phyloP scores from a whole-genome alignment of 306 rosid species.

The Herpetospermum pedunculosum region DNA sequence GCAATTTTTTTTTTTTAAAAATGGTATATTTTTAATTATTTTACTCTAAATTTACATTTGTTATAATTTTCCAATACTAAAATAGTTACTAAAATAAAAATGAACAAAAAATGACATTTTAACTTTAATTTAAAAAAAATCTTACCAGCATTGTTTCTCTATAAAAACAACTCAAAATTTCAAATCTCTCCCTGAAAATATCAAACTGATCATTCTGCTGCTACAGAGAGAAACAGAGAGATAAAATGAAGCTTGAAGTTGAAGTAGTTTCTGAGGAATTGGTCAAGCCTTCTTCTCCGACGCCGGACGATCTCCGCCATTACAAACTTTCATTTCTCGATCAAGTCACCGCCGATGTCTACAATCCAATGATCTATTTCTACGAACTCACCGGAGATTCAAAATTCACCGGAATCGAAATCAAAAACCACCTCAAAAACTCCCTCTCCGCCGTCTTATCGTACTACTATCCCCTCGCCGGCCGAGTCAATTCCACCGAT shows the following conservation, averaged over 20 bases:
- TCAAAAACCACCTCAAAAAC: neutral
- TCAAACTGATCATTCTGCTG: neutral
- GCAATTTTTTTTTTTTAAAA: too few species aligned
- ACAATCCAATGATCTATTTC: conserved; percentile 8
- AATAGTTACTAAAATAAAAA: too few species aligned
- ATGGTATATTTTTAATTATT: too few species aligned
- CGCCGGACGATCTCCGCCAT: conserved; percentile 15
- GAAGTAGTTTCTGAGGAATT: conserved; percentile 9
- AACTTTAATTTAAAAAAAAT: too few species aligned
- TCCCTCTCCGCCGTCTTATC: conserved; percentile 16
- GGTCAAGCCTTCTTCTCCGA: conserved; percentile 23
- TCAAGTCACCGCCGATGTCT: conserved; percentile 17
- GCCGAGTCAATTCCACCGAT: conserved; percentile 6
- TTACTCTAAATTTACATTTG: too few species aligned
- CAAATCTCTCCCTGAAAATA: neutral
- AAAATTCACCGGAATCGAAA: neutral
- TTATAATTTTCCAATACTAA: too few species aligned
- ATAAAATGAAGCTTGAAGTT: conserved; percentile 9
- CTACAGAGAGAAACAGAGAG: neutral
- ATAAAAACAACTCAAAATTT: too few species aligned
- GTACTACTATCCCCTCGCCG: conserved; percentile 21
- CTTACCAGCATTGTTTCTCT: too few species aligned
- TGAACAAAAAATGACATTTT: too few species aligned
- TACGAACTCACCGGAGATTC: neutral
- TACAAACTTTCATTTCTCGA: conserved; percentile 18